Evolutionary conservation across 1,139 yeast species (phyloP), one percentile per base, ranked within the genome.

Genomic region (Nakaseomyces uthaithaninus): DNA sequence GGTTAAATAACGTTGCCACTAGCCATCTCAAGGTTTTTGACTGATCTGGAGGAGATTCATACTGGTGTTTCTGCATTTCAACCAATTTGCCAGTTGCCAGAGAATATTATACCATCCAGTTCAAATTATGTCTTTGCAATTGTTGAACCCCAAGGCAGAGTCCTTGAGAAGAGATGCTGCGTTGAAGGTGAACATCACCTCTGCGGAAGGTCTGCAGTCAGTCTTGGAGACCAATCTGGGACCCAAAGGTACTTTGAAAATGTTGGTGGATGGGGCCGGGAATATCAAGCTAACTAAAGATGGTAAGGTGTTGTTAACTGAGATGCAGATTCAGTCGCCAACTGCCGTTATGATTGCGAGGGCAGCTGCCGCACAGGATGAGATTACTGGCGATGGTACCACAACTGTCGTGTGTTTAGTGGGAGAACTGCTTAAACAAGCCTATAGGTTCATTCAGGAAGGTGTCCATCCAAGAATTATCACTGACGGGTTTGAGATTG

Each of bases 271-370:
- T 62, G 98, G 99, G 49, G 80, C 95, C 2, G 99, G 99, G 27
- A 80, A 81, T 56, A 82, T 91, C 63, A 93, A 91, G 65, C 75
- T 91, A 54, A 91, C 99, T 45, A 91, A 91, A 62, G 99, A 91
- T 64, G 99, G 99, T 43, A 89, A 91, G 59, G 97, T 93, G 11
- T 70, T 91, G 48, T 69, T 91, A 46, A 76, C 86, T 22, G 98
- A 91, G 60, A 91, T 91, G 99, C 99, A 93, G 66, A 93, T 91
- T 62, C 97, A 91, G 63, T 91, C 91, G 51, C 99, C 99, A n/a
- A 93, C 99, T 2, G 99, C 99, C 0, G 94, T 91, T 27, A 84
- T 93, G 94, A 91, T 91, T 68, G 94, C 98, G 3, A 74, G 97
- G 49, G 98, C 97, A 9, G 99, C 99, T 41, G 80, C 95, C 37